These are phyloP conservation scores for Pistacia integerrima DNA, from an alignment of 345 rosid genomes.

Conservation along the genomic window DNA sequence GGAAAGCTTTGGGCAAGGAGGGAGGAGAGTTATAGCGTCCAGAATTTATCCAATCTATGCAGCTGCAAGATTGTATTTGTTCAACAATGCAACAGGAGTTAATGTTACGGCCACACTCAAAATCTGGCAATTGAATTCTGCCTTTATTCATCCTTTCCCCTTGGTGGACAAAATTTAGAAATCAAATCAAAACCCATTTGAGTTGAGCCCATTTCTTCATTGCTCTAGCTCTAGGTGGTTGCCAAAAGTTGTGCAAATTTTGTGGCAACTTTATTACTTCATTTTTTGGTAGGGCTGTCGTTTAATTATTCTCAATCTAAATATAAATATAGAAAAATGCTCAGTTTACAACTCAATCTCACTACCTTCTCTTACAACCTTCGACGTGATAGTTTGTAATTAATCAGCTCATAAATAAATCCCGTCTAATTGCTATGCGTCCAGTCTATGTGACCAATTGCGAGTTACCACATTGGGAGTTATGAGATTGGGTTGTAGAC, in stretches of 20 bases:
- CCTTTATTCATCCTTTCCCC: slow-evolving; percentile 66
- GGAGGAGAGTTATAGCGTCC: slow-evolving; percentile 77
- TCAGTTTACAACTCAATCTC: no score
- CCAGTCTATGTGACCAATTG: no score
- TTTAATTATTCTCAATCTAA: neutral
- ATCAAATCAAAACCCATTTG: neutral
- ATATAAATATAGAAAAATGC: no score
- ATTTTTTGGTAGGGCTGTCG: neutral
- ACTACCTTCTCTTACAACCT: no score
- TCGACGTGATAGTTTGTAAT: no score
- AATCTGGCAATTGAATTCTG: slow-evolving; percentile 83
- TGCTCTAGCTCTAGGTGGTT: neutral
- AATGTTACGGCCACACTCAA: slow-evolving; percentile 68
- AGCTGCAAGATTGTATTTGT: slow-evolving; percentile 68
- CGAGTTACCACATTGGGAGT: no score
- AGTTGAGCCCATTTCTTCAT: no score
- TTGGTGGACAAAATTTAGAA: slow-evolving; percentile 22
- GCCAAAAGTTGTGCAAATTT: neutral
- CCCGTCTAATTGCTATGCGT: no score
- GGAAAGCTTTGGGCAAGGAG: slow-evolving; percentile 87
- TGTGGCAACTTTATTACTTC: neutral
- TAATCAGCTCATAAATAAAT: no score
- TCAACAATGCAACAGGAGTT: slow-evolving; percentile 81
- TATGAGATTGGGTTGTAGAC: no score
- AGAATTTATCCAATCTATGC: slow-evolving; percentile 87